These are phyloP conservation scores for Neurospora tetrasperma DNA, from an alignment of 495 filamentous ascomycete genomes.

Conservation along the genomic window DNA sequence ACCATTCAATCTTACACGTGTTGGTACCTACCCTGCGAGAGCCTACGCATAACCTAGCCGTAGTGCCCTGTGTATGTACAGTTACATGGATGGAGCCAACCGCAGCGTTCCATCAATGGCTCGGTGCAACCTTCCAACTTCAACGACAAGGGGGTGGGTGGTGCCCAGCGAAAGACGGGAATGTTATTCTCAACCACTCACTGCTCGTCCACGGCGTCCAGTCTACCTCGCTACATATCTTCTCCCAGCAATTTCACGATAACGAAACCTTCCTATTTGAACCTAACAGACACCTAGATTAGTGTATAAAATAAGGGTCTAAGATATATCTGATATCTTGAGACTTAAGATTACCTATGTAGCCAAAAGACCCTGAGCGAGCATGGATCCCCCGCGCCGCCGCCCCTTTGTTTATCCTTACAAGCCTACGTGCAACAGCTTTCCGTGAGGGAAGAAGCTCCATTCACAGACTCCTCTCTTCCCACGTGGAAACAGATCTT, in stretches of 20 bases:
- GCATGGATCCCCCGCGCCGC: background rate
- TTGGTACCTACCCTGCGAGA: background rate
- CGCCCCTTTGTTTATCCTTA: background rate
- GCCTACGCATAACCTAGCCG: background rate
- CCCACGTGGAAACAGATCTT: background rate
- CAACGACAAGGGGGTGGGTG: background rate
- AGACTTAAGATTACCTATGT: background rate
- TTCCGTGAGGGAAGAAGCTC: background rate
- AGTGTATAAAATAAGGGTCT: background rate
- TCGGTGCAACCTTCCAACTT: background rate
- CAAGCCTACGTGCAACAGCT: background rate
- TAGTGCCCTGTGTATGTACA: background rate
- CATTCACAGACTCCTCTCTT: background rate
- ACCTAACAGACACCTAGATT: no score
- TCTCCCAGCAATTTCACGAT: background rate
- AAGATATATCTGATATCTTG: background rate
- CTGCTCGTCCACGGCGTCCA: no score
- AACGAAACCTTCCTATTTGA: no score
- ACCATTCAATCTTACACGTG: background rate
- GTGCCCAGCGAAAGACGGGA: no score
- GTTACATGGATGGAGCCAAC: background rate
- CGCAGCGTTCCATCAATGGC: background rate
- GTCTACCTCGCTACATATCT: no score
- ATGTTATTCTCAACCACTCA: no score
- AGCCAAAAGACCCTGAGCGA: no score